These are phyloP conservation scores for Piper longum DNA, from an alignment of 164 flowering plant species.

Conservation along the genomic window DNA sequence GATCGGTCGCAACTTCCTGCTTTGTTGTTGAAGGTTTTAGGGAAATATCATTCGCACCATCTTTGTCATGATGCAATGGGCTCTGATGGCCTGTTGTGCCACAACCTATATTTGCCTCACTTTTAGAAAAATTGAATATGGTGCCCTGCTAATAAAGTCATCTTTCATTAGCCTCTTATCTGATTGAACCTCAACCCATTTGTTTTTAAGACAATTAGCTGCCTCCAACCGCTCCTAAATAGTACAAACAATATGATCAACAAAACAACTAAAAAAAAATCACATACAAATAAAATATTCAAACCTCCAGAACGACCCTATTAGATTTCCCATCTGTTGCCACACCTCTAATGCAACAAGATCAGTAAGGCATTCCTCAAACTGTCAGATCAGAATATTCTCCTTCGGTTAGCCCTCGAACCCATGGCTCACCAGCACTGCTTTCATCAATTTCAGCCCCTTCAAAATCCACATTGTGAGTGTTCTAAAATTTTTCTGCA, in stretches of 20 bases:
- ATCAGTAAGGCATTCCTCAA: slow-evolving; percentile 77
- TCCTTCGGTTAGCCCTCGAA: slow-evolving; percentile 72
- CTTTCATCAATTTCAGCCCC: slow-evolving; percentile 64
- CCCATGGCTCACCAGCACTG: slow-evolving; percentile 69
- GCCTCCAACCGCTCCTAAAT: slow-evolving; percentile 87
- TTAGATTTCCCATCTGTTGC: slow-evolving; percentile 84
- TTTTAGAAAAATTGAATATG: slow-evolving; percentile 24
- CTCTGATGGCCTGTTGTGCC: slow-evolving; percentile 28
- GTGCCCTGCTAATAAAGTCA: slow-evolving; percentile 34
- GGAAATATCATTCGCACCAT: slow-evolving; percentile 14
- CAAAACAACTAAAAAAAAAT: not conserved
- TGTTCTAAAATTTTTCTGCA: slow-evolving; percentile 12
- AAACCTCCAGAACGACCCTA: slow-evolving; percentile 68
- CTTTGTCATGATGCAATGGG: slow-evolving; percentile 26
- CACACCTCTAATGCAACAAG: slow-evolving; percentile 75
- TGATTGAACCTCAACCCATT: slow-evolving; percentile 80
- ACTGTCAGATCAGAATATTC: slow-evolving; percentile 78
- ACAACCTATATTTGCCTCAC: slow-evolving; percentile 23
- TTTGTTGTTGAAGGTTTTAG: slow-evolving; percentile 12
- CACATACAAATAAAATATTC: not conserved
- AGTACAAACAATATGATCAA: slow-evolving; percentile 6
- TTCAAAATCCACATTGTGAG: slow-evolving; percentile 23
- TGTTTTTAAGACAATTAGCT: slow-evolving; percentile 87
- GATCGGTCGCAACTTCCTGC: slow-evolving; percentile 23
- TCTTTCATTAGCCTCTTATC: slow-evolving; percentile 80